Evolutionary conservation across 192 early-diverging fungal species (phyloP).

Genomic region (Mortierella alpina): DNA sequence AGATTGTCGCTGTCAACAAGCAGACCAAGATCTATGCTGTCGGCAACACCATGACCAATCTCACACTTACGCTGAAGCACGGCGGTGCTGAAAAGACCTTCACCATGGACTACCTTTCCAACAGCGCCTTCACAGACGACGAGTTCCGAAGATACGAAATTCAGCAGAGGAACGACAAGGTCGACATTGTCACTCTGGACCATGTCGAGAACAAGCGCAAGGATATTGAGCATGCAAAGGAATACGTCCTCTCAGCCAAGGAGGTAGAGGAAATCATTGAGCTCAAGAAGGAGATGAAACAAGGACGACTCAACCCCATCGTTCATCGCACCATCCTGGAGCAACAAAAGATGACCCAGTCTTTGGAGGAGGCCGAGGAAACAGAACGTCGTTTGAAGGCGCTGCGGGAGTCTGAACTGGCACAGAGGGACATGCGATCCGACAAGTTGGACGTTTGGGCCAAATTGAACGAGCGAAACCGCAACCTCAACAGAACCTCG

Average conservation of each 20-base stretch:
- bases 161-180: slow-evolving; percentile 60
- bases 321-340: slow-evolving; percentile 40
- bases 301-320: slow-evolving; percentile 33
- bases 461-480: slow-evolving; percentile 66
- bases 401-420: slow-evolving; percentile 29
- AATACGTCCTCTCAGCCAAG: slow-evolving; percentile 69
- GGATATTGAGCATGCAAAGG: slow-evolving; percentile 65
- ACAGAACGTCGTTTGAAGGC: slow-evolving; percentile 59
- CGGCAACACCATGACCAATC: slow-evolving; percentile 71
- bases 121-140: slow-evolving; percentile 71
- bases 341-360: slow-evolving; percentile 56
- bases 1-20: slow-evolving; percentile 31
- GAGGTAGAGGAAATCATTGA: slow-evolving; percentile 76
- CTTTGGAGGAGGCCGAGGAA: slow-evolving; percentile 62
- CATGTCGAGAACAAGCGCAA: slow-evolving; percentile 65
- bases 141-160: slow-evolving; percentile 70
- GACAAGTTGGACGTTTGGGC: slow-evolving; percentile 63
- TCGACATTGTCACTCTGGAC: slow-evolving; percentile 59
- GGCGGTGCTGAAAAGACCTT: slow-evolving; percentile 75
- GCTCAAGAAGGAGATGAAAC: slow-evolving; percentile 62
- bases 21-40: slow-evolving; percentile 70
- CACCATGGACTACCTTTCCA: slow-evolving; percentile 84
- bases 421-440: slow-evolving; percentile 29
- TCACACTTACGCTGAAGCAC: slow-evolving; percentile 72
- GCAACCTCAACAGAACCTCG: slow-evolving; percentile 58